phyloP scores from a whole-genome alignment of 225 moss, liverwort and hornwort species.

The Sphagnum tenellum region DNA sequence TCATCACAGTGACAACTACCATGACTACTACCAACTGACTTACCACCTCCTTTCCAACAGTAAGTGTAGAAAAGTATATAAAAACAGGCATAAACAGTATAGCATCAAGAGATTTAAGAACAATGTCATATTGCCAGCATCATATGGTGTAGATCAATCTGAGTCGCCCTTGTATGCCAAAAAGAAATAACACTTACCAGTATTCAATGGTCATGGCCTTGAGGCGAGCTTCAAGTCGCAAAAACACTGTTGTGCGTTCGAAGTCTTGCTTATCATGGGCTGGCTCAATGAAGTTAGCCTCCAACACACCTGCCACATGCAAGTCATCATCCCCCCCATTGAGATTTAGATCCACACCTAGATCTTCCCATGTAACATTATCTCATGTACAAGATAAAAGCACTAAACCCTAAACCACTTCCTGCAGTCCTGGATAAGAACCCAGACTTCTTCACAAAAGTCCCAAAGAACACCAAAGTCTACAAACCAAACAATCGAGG shows the following conservation, averaged over 20 bases:
- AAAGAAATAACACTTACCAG: constrained; percentile 8
- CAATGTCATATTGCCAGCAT: too few species aligned
- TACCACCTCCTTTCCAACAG: too few species aligned
- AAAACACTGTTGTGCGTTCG: constrained; percentile 56
- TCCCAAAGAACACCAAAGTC: too few species aligned
- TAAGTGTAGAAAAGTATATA: neutral
- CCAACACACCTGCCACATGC: constrained; percentile 40
- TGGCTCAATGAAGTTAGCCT: constrained; percentile 74
- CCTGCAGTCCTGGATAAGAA: too few species aligned
- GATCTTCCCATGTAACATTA: too few species aligned
- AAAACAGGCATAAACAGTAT: neutral
- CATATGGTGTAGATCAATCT: neutral
- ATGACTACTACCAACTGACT: neutral
- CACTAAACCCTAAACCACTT: too few species aligned
- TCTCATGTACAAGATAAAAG: too few species aligned
- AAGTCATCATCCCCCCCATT: neutral
- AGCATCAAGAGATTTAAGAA: neutral
- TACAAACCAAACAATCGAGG: too few species aligned
- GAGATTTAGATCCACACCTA: too few species aligned
- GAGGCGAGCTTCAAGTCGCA: constrained; percentile 44
- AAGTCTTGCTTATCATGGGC: constrained; percentile 84
- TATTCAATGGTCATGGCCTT: constrained; percentile 63
- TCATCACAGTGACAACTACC: too few species aligned
- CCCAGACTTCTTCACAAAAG: too few species aligned
- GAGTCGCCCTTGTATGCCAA: neutral